phyloP scores from a whole-genome alignment of 2,329 filamentous ascomycete genomes.

The Colletotrichum abscissum region DNA sequence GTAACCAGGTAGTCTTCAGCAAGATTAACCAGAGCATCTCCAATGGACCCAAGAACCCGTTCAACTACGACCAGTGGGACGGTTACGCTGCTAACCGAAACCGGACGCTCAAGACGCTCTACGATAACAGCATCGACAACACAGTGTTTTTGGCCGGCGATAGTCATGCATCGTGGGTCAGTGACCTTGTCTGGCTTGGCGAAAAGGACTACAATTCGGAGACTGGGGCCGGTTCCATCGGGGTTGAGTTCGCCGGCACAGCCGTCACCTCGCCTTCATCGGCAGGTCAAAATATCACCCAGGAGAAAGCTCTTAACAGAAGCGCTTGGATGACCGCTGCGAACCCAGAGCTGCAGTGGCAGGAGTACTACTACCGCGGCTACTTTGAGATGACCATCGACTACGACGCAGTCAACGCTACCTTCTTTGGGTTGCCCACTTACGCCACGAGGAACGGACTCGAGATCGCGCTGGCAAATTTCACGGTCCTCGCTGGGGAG shows the following conservation, averaged over 20 bases:
- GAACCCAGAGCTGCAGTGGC: slow-evolving; percentile 77
- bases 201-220: no score
- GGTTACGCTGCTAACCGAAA: slow-evolving; percentile 79
- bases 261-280: no score
- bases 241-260: no score
- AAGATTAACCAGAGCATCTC: slow-evolving; percentile 69
- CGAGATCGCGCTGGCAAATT: no score
- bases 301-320: slow-evolving; percentile 46
- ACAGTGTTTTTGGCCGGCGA: no score
- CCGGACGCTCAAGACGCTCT: slow-evolving; percentile 74
- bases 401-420: slow-evolving; percentile 66
- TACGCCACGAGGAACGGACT: no score
- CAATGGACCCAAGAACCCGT: slow-evolving; percentile 55
- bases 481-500: no score
- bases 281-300: no score
- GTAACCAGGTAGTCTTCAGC: slow-evolving; percentile 52
- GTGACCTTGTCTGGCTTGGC: no score
- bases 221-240: no score
- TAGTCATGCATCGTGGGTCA: no score
- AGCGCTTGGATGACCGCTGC: slow-evolving; percentile 54
- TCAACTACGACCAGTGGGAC: slow-evolving; percentile 57
- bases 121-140: slow-evolving; percentile 40
- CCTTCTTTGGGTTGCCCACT: slow-evolving; percentile 67
- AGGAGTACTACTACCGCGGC: slow-evolving; percentile 78
- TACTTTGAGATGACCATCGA: slow-evolving; percentile 74